Conservation (phyloP, 2,329 filamentous ascomycete genomes). For the Ophiocordyceps camponoti-floridani region DNA sequence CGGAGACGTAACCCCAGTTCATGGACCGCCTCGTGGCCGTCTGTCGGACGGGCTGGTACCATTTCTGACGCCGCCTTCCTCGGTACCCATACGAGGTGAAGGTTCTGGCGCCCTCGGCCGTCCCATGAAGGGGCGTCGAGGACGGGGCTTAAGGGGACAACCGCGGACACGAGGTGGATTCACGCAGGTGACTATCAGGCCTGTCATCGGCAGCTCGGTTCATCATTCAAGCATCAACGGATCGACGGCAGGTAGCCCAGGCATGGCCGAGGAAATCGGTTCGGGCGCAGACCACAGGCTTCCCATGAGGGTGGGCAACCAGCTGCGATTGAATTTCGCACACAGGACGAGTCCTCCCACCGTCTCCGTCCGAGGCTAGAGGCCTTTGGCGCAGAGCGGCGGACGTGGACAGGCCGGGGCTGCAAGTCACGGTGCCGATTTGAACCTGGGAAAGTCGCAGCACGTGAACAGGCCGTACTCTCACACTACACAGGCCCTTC, state of each 20-base stretch:
- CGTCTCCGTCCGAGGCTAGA: slow-evolving; percentile 1
- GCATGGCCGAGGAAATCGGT: background rate
- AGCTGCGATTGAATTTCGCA: background rate
- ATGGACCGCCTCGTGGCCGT: background rate
- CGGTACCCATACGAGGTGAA: background rate
- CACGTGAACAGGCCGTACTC: background rate
- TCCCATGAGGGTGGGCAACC: background rate
- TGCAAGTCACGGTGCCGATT: background rate
- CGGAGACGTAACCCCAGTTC: background rate
- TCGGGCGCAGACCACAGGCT: background rate
- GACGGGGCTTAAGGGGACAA: background rate
- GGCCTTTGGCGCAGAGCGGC: background rate
- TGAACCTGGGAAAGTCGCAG: background rate
- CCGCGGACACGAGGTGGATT: background rate
- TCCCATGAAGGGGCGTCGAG: background rate
- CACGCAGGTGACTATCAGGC: background rate
- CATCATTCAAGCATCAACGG: background rate
- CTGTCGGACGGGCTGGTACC: background rate
- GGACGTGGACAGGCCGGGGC: background rate
- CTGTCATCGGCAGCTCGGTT: background rate
- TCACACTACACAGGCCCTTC: slow-evolving; percentile 1
- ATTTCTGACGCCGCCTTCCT: slow-evolving; percentile 1
- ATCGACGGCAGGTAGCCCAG: background rate
- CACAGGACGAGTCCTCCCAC: background rate
- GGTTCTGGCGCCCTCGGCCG: too few species aligned